These are phyloP conservation scores for Ramaria sp. DNA, from an alignment of 768 basidiomycete genomes.

Conservation along the genomic window DNA sequence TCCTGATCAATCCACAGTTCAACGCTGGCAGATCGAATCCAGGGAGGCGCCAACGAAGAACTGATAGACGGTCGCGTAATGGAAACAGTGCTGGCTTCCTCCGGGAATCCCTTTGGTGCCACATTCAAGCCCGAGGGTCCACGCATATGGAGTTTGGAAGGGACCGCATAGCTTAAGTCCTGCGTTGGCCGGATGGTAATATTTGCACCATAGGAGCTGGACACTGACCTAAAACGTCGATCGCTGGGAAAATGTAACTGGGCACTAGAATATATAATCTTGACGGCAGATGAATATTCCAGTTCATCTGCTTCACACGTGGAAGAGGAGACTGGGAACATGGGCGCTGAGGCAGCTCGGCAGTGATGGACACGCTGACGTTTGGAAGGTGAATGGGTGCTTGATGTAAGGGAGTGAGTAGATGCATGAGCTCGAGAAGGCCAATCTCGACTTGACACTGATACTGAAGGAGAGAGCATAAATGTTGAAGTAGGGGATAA, in stretches of 20 bases:
- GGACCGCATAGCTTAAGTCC: neutral
- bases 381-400: neutral
- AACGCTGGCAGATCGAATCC: constrained; percentile 18
- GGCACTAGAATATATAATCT: neutral
- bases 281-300: neutral
- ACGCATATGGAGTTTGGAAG: neutral
- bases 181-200: neutral
- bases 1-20: constrained; percentile 78
- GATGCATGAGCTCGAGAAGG: neutral
- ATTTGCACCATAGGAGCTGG: neutral
- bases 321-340: neutral
- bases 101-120: too few relatives aligned
- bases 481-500: neutral
- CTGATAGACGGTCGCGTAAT: neutral
- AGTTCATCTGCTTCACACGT: neutral
- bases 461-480: neutral
- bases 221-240: neutral
- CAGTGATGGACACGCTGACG: neutral
- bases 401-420: neutral
- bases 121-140: neutral
- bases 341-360: neutral
- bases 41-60: neutral
- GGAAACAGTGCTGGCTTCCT: neutral
- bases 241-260: neutral
- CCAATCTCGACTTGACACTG: neutral